phyloP scores from a whole-genome alignment of 2,329 filamentous ascomycete species.

The Rutstroemia sp. region DNA sequence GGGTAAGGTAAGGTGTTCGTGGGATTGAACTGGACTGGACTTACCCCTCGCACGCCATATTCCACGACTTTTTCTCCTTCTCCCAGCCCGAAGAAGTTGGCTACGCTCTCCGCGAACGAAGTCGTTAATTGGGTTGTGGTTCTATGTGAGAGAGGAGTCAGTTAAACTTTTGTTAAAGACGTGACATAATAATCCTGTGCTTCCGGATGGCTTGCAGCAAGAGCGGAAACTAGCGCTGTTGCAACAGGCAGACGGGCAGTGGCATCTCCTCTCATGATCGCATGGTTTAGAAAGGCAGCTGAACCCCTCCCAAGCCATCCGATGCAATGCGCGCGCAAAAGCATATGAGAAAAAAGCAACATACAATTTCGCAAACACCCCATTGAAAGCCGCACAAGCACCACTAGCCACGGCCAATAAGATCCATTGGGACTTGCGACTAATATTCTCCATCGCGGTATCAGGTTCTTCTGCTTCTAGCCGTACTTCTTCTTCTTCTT shows the following conservation, averaged over 20 bases:
- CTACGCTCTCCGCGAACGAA: constrained; percentile 40
- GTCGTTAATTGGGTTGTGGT: constrained; percentile 51
- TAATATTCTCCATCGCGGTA: constrained; percentile 27
- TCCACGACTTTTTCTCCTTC: constrained; percentile 41
- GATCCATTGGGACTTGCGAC: constrained; percentile 49
- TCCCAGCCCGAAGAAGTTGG: constrained; percentile 36
- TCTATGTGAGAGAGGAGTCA: constrained; percentile 24
- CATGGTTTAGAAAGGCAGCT: not conserved
- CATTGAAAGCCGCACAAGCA: constrained; percentile 72
- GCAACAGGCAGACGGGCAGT: not conserved
- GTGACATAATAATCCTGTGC: not conserved
- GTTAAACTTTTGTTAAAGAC: constrained; percentile 1
- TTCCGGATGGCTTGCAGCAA: not conserved
- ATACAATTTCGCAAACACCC: constrained; percentile 67
- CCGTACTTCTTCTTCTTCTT: not conserved
- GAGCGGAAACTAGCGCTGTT: not conserved
- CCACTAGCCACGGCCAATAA: constrained; percentile 66
- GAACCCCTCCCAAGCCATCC: not conserved
- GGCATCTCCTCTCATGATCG: not conserved
- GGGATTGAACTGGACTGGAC: constrained; percentile 25
- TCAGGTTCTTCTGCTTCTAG: not conserved
- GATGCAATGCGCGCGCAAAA: not conserved
- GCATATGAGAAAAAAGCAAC: constrained; percentile 25
- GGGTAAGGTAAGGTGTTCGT: not conserved
- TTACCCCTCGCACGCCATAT: constrained; percentile 41